Evolutionary conservation across 177 flowering plant genomes (phyloP).

Genomic region (Telopea speciosissima): DNA sequence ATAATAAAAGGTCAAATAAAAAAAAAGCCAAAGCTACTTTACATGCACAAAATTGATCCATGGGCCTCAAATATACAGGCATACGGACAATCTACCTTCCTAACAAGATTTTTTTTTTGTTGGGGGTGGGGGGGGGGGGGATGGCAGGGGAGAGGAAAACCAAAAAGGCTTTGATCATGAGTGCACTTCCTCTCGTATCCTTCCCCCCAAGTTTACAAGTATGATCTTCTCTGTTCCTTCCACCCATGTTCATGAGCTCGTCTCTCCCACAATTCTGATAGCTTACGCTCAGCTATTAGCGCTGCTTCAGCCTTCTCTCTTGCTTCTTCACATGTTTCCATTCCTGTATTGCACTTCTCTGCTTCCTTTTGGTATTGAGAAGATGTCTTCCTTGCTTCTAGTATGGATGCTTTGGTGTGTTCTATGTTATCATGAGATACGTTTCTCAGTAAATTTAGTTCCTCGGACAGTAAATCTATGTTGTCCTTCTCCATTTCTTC

Average conservation of each 20-base stretch:
- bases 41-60: not conserved
- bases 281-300: conserved; percentile 35
- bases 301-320: conserved; percentile 56
- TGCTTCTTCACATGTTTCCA: conserved; percentile 60
- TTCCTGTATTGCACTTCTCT: conserved; percentile 53
- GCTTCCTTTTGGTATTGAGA: conserved; percentile 58
- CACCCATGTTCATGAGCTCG: conserved; percentile 56
- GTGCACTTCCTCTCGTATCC: not conserved
- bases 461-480: conserved; percentile 37
- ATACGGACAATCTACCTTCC: not conserved
- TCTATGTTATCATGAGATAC: conserved; percentile 35
- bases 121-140: no score
- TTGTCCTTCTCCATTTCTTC: conserved; percentile 31
- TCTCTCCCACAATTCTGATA: conserved; percentile 48
- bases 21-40: not conserved
- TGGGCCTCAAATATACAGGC: not conserved
- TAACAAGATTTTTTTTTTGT: not conserved
- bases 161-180: no score
- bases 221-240: conserved; percentile 20
- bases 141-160: no score
- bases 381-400: conserved; percentile 32
- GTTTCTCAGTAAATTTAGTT: conserved; percentile 30
- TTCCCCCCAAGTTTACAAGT: not conserved
- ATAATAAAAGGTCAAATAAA: not conserved
- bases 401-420: conserved; percentile 22